These are phyloP conservation scores for Kodamaea hsintzibuensis DNA, from an alignment of 805 yeast genomes.

Conservation along the genomic window DNA sequence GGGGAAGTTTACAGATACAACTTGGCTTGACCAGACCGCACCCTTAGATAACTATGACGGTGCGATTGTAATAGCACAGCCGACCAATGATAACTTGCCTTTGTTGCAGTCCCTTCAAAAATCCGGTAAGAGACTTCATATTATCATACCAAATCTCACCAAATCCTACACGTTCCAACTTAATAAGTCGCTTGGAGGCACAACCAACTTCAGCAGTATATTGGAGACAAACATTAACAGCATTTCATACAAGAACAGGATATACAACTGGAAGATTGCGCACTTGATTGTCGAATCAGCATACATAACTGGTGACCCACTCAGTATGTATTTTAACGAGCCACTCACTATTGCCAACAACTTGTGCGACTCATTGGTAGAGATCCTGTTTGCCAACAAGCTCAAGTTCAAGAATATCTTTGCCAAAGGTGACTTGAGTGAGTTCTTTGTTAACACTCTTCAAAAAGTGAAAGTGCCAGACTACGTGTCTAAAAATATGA, in stretches of 20 bases:
- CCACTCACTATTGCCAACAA: slow-evolving; percentile 48
- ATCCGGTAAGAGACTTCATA: slow-evolving; percentile 8
- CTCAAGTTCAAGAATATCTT: slow-evolving; percentile 55
- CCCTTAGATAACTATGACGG: slow-evolving; percentile 17
- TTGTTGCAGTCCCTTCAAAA: slow-evolving; percentile 14
- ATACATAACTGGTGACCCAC: slow-evolving; percentile 42
- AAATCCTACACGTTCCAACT: slow-evolving; percentile 34
- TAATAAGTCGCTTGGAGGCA: slow-evolving; percentile 21
- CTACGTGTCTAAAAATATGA: slow-evolving; percentile 34
- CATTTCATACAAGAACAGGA: slow-evolving; percentile 41
- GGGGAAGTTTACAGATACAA: slow-evolving; percentile 41
- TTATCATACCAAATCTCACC: slow-evolving; percentile 40
- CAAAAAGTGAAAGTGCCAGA: slow-evolving; percentile 37
- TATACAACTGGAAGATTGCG: slow-evolving; percentile 46
- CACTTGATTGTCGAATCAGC: slow-evolving; percentile 45
- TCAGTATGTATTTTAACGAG: slow-evolving; percentile 44
- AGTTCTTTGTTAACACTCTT: slow-evolving; percentile 44
- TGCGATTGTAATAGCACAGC: slow-evolving; percentile 19
- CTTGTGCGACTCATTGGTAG: slow-evolving; percentile 51
- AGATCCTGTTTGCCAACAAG: slow-evolving; percentile 39
- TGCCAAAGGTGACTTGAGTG: slow-evolving; percentile 61
- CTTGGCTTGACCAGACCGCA: slow-evolving; percentile 14
- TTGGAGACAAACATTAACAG: slow-evolving; percentile 17
- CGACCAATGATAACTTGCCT: slow-evolving; percentile 16
- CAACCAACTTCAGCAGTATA: slow-evolving; percentile 11